A percentile compares a stretch with the other conserved stretches of the same genome.
Conservation (phyloP, 176 grass and related monocot species). For the Musa itinerans region DNA sequence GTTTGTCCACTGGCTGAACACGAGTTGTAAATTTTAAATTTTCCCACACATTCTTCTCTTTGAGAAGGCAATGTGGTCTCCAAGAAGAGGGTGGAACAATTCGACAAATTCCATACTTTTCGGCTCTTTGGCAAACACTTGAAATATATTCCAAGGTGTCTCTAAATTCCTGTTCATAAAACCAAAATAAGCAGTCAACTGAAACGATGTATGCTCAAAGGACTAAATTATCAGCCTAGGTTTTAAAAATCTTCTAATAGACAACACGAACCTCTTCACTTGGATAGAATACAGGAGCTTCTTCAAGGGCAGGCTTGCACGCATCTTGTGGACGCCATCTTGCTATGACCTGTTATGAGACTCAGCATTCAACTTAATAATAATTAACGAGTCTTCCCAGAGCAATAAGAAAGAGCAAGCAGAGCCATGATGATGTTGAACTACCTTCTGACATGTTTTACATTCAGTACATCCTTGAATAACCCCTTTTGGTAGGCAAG, state of each 20-base stretch:
- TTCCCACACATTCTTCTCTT: slow-evolving; percentile 4
- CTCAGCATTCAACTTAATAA: slow-evolving; percentile 6
- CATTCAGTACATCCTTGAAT: slow-evolving; percentile 70
- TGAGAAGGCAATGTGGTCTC: slow-evolving; percentile 18
- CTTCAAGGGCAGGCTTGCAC: slow-evolving; percentile 51
- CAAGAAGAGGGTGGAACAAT: slow-evolving; percentile 23
- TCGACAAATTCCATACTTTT: slow-evolving; percentile 24
- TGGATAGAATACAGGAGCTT: slow-evolving; percentile 80
- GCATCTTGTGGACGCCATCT: slow-evolving; percentile 70
- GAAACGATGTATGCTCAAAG: neutral
- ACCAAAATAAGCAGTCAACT: neutral
- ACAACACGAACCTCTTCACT: slow-evolving; percentile 56
- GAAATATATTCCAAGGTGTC: slow-evolving; percentile 16
- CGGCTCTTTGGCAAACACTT: slow-evolving; percentile 9
- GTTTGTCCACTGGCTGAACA: slow-evolving; percentile 15
- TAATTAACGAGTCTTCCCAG: slow-evolving; percentile 1
- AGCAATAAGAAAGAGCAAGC: slow-evolving; percentile 5
- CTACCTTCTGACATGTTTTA: slow-evolving; percentile 64
- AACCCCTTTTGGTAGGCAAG: slow-evolving; percentile 72
- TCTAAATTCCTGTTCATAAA: slow-evolving; percentile 23
- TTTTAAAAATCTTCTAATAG: neutral
- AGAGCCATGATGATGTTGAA: neutral
- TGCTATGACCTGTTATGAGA: slow-evolving; percentile 48
- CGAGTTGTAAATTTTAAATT: slow-evolving; percentile 15
- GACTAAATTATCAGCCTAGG: neutral